Conservation (phyloP, 805 yeast genomes). For the Ogataea naganishii region DNA sequence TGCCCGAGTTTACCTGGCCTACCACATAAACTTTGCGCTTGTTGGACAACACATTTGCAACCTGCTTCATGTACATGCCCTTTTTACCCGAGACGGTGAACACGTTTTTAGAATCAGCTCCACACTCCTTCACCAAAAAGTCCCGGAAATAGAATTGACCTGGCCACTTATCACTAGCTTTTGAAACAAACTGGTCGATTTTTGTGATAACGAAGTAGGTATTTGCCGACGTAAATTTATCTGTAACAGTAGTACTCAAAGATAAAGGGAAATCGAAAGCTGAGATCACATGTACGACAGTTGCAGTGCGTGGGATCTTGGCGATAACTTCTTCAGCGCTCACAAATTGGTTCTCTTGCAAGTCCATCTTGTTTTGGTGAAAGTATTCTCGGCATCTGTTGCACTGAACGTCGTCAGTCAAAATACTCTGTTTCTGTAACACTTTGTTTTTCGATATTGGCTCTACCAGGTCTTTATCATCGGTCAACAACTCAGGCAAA, state of each 20-base stretch:
- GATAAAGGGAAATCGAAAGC: conserved; percentile 69
- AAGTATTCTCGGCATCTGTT: conserved; percentile 47
- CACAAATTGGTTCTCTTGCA: conserved; percentile 24
- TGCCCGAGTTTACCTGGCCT: conserved; percentile 67
- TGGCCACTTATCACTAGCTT: conserved; percentile 12
- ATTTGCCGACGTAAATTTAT: conserved; percentile 24
- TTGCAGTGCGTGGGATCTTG: conserved; percentile 34
- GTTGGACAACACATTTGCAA: conserved; percentile 29
- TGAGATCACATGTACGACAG: conserved; percentile 52
- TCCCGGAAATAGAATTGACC: conserved; percentile 24
- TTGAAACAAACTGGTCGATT: conserved; percentile 21
- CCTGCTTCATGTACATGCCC: conserved; percentile 40
- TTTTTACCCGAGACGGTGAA: conserved; percentile 40
- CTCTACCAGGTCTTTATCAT: not conserved
- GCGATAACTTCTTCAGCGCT: conserved; percentile 23
- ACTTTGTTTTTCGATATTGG: conserved; percentile 2
- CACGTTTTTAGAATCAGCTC: conserved; percentile 26
- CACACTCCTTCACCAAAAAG: conserved; percentile 19
- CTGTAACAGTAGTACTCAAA: conserved; percentile 28
- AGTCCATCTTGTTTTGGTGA: conserved; percentile 31
- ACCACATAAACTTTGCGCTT: conserved; percentile 39
- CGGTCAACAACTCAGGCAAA: not conserved
- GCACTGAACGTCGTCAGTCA: too few relatives aligned
- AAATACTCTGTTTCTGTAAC: conserved; percentile 5
- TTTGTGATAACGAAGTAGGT: conserved; percentile 34